Conservation (phyloP, 225 moss, liverwort and hornwort genomes). For the Pleurozium schreberi region DNA sequence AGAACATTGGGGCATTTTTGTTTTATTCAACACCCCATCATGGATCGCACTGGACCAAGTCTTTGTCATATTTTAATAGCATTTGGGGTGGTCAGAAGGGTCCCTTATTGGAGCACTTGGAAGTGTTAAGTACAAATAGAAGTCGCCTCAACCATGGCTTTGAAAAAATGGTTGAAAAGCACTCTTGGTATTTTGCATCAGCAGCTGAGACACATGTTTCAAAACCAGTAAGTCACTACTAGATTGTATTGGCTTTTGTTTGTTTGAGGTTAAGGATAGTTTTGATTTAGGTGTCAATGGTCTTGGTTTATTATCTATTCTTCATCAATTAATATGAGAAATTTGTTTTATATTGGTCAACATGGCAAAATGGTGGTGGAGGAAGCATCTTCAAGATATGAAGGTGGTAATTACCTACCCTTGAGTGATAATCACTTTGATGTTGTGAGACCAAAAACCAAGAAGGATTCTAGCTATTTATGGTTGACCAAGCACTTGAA, state of each 20-base stretch:
- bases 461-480: neutral
- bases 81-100: neutral
- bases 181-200: neutral
- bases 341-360: neutral
- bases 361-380: neutral
- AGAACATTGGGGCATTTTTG: neutral
- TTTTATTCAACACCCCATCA: neutral
- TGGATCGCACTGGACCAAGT: neutral
- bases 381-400: neutral
- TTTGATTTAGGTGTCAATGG: too few species aligned
- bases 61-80: neutral
- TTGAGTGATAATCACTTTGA: neutral
- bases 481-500: neutral
- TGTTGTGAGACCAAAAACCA: neutral
- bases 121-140: neutral
- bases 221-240: rapidly evolving
- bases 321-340: neutral
- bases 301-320: neutral
- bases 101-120: neutral
- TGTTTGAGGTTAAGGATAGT: neutral
- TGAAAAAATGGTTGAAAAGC: neutral
- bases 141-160: neutral
- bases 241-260: neutral
- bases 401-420: neutral
- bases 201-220: neutral